Evolutionary conservation across 1,284 basidiomycete species (phyloP), one percentile per base, ranked within the genome.

Genomic region (Fomes fomentarius): DNA sequence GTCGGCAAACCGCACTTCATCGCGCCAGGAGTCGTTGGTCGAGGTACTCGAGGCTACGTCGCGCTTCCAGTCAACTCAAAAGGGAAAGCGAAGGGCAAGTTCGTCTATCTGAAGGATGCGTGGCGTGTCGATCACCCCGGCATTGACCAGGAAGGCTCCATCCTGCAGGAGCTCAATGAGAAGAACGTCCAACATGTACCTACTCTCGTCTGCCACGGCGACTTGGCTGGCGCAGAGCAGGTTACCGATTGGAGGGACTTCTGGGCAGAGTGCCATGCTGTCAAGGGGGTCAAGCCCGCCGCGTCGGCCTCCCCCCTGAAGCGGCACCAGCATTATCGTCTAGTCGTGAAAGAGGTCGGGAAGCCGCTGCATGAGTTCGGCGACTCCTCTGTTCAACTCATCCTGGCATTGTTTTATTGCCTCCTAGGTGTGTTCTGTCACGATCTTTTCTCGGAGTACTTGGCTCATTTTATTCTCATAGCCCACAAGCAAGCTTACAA

Each of bases 141-240:
- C 7, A 47, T 57, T n/a, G 38, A 47, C 33, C 34, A 42, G 38
- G 56, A 57, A 14, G 56, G 56, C 10, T 11, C 11, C 7, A 40
- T 45, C 2, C 51, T 57, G 24, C 31, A 46, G 15, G 21, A 46
- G 11, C 58, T 71, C 2, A 41, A 65, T n/a, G 2, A 26, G 1
- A 19, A 49, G 0, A 30, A 48, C 0, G 62, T 68, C 7, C 47
- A 40, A 0, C 47, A 63, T 28, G 60, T 67, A n/a, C 57, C 66
- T 0, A 52, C 49, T 3, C 28, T 63, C 1, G 40, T 43, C 1
- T 49, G 40, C 7, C 56, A 52, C 33, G 58, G 56, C n/a, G 61
- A 63, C 31, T 22, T 62, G 3, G 31, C 38, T n/a, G 35, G 35
- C 17, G 12, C 31, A 12, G 43, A 33, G 19, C 48, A 50, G 26